A percentile compares a stretch with the other conserved stretches of the same genome.
These are phyloP conservation scores for Wickerhamia fluorescens DNA, from an alignment of 805 yeast species.

Conservation along the genomic window DNA sequence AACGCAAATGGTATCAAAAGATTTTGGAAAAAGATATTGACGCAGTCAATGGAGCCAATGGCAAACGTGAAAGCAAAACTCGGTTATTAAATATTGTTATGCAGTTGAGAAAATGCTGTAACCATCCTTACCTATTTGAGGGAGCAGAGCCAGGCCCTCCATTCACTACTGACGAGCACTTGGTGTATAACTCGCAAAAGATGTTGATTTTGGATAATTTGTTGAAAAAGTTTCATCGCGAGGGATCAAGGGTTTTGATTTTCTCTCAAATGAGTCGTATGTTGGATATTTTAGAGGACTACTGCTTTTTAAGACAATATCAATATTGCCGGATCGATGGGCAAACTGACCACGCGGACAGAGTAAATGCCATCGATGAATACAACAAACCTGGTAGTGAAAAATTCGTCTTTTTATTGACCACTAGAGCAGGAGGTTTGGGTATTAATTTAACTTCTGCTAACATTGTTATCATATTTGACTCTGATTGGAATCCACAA, in stretches of 20 bases:
- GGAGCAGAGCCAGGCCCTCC: constrained; percentile 93
- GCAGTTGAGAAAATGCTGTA: constrained; percentile 82
- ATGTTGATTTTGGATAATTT: constrained; percentile 65
- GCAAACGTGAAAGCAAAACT: constrained; percentile 69
- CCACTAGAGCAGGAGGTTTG: constrained; percentile 87
- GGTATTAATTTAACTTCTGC: constrained; percentile 82
- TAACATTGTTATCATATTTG: constrained; percentile 66
- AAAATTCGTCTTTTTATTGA: constrained; percentile 66
- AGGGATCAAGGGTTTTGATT: constrained; percentile 72
- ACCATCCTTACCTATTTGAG: constrained; percentile 78
- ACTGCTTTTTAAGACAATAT: constrained; percentile 61
- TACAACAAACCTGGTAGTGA: constrained; percentile 68
- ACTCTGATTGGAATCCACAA: constrained; percentile 87
- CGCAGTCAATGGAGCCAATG: constrained; percentile 78
- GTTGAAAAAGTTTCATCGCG: constrained; percentile 51
- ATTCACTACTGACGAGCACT: constrained; percentile 76
- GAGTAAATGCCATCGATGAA: constrained; percentile 71
- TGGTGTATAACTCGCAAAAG: constrained; percentile 66
- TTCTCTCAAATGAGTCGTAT: constrained; percentile 82
- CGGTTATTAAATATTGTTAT: constrained; percentile 71
- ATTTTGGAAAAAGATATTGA: constrained; percentile 74
- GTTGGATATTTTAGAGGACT: constrained; percentile 75
- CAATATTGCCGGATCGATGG: constrained; percentile 80
- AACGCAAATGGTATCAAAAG: constrained; percentile 68
- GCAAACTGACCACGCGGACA: constrained; percentile 70